A percentile compares a stretch with the other conserved stretches of the same genome.
These are phyloP conservation scores for Aspergillus leporis DNA, from an alignment of 495 filamentous ascomycete species.

Conservation along the genomic window DNA sequence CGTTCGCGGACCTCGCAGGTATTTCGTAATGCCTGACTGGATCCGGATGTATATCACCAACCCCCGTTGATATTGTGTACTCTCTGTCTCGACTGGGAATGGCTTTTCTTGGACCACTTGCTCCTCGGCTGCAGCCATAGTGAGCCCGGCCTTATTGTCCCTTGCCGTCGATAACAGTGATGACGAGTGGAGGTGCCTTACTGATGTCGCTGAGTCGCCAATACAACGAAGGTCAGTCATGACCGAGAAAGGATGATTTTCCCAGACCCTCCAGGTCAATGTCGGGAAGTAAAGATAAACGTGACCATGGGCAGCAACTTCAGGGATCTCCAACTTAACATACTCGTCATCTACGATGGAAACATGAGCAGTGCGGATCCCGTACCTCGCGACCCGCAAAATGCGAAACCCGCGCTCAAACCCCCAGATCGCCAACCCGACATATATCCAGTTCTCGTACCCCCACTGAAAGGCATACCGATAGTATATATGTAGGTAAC, in stretches of 20 bases:
- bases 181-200: not conserved
- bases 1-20: not conserved
- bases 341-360: conserved; percentile 1
- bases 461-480: conserved; percentile 7
- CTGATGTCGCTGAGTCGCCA: not conserved
- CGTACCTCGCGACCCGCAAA: not conserved
- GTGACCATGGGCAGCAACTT: not conserved
- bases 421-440: conserved; percentile 5
- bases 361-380: conserved; percentile 1
- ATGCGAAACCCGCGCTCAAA: conserved; percentile 3
- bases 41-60: not conserved
- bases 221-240: not conserved
- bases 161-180: not conserved
- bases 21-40: not conserved
- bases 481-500: conserved; percentile 5
- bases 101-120: not conserved
- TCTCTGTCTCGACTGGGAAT: not conserved
- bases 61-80: not conserved
- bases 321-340: not conserved
- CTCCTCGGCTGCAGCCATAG: not conserved
- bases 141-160: not conserved
- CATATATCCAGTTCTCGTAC: conserved; percentile 12
- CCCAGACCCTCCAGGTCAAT: conserved; percentile 7
- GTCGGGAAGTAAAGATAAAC: conserved; percentile 11
- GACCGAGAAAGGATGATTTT: conserved; percentile 11